phyloP scores from a whole-genome alignment of 805 yeast genomes.

The Priceomyces fermenticarens region DNA sequence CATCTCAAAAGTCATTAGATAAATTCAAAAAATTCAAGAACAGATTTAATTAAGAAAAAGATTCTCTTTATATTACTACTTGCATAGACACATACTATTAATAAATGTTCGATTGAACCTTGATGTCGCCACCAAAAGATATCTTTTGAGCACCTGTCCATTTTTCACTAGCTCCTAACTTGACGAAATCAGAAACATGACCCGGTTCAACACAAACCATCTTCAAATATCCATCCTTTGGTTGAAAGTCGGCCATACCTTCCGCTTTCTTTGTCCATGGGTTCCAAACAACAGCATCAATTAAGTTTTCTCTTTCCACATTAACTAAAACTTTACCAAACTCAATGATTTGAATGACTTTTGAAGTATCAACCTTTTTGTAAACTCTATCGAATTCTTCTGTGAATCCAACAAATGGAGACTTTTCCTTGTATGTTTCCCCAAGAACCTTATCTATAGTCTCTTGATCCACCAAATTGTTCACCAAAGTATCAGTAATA shows the following conservation, averaged over 20 bases:
- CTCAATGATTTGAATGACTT: constrained; percentile 64
- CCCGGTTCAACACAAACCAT: constrained; percentile 98
- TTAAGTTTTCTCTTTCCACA: constrained; percentile 60
- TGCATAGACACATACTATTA: constrained; percentile 6
- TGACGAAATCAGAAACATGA: constrained; percentile 65
- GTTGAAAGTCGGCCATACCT: constrained; percentile 85
- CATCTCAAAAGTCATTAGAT: constrained; percentile 36
- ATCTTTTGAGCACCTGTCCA: constrained; percentile 73
- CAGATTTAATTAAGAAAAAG: constrained; percentile 18
- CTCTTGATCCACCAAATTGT: constrained; percentile 69
- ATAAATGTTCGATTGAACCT: constrained; percentile 51
- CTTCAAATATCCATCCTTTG: constrained; percentile 74
- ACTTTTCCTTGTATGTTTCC: constrained; percentile 61
- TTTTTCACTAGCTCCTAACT: constrained; percentile 63
- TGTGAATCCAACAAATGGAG: constrained; percentile 70
- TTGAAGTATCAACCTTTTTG: constrained; percentile 52
- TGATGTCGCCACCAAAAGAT: constrained; percentile 57
- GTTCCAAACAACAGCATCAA: constrained; percentile 89
- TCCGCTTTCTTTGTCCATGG: constrained; percentile 88
- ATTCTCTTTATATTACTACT: neutral
- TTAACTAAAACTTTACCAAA: constrained; percentile 70
- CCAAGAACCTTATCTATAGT: constrained; percentile 76
- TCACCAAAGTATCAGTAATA: constrained; percentile 71
- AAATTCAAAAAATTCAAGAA: constrained; percentile 34
- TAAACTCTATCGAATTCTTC: constrained; percentile 88